Evolutionary conservation across 306 rosid species (phyloP).

Genomic region (Betula pendula): DNA sequence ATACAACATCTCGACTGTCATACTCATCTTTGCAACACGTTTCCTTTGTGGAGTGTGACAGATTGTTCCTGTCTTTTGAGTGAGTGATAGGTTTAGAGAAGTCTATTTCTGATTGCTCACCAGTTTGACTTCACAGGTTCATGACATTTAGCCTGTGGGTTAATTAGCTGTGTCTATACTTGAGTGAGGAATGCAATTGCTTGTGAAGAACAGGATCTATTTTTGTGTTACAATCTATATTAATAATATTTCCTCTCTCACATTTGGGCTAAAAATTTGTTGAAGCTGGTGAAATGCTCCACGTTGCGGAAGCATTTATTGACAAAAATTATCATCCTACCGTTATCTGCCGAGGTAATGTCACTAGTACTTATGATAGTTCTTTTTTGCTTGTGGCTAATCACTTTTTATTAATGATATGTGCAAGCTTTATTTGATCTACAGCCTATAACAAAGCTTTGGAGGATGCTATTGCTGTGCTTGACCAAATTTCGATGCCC

Average conservation of each 20-base stretch:
- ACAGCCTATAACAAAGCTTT: constrained; percentile 93
- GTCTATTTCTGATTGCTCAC: neutral
- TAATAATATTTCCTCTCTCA: neutral
- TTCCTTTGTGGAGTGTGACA: neutral
- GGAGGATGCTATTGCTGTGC: constrained; percentile 90
- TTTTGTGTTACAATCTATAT: neutral
- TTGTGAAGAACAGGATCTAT: neutral
- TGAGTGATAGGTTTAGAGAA: neutral
- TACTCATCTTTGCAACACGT: neutral
- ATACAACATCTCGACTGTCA: neutral
- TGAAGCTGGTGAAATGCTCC: constrained; percentile 99
- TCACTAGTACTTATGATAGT: constrained; percentile 1
- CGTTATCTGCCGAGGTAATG: constrained; percentile 91
- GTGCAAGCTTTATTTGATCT: constrained; percentile 23
- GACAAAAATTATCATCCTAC: constrained; percentile 88
- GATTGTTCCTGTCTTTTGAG: neutral
- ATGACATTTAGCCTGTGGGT: neutral
- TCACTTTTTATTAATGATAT: constrained; percentile 8
- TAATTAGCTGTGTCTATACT: neutral
- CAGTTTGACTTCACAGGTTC: neutral
- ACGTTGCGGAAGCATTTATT: constrained; percentile 92
- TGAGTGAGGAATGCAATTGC: neutral
- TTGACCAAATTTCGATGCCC: constrained; percentile 91
- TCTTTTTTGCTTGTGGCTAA: constrained; percentile 7
- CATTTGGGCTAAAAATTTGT: constrained; percentile 20